Evolutionary conservation across 2,329 filamentous ascomycete species (phyloP).

Genomic region (Nectriaceae sp.): DNA sequence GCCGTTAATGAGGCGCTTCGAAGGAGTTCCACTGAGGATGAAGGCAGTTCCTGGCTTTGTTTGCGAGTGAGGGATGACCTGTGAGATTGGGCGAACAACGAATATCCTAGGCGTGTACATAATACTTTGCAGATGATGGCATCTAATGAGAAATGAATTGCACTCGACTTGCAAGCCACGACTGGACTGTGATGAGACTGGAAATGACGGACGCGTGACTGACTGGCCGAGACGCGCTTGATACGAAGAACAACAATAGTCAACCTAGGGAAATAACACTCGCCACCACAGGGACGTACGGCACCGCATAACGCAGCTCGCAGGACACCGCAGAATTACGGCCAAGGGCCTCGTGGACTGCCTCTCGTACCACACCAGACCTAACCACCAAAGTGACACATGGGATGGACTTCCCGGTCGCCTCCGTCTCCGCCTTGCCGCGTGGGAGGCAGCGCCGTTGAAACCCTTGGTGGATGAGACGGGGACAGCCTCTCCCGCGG

Average conservation of each 20-base stretch:
- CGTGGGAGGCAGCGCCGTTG: neutral
- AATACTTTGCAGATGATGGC: slow-evolving; percentile 25
- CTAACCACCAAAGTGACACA: neutral
- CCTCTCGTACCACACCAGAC: neutral
- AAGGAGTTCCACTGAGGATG: slow-evolving; percentile 13
- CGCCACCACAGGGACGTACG: too few relatives aligned
- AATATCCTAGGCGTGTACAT: slow-evolving; percentile 30
- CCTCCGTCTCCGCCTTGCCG: neutral
- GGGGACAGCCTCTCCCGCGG: slow-evolving; percentile 1
- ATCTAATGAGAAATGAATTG: slow-evolving; percentile 33
- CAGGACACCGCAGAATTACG: neutral
- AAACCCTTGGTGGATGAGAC: neutral
- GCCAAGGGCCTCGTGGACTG: neutral
- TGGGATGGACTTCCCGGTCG: neutral
- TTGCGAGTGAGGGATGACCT: slow-evolving; percentile 23
- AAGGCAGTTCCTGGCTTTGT: slow-evolving; percentile 11
- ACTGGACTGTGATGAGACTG: slow-evolving; percentile 4
- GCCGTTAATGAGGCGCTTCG: slow-evolving; percentile 8
- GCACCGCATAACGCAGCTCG: neutral
- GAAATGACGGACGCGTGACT: slow-evolving; percentile 2
- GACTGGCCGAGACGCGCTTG: slow-evolving; percentile 1
- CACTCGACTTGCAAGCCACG: slow-evolving; percentile 17
- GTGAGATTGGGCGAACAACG: slow-evolving; percentile 17
- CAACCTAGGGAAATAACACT: neutral
- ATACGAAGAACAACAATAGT: neutral